Percentiles rank a stretch among this genome's conserved stretches.
These are phyloP conservation scores for Boletellus emodensis DNA, from an alignment of 768 basidiomycete species.

Conservation along the genomic window DNA sequence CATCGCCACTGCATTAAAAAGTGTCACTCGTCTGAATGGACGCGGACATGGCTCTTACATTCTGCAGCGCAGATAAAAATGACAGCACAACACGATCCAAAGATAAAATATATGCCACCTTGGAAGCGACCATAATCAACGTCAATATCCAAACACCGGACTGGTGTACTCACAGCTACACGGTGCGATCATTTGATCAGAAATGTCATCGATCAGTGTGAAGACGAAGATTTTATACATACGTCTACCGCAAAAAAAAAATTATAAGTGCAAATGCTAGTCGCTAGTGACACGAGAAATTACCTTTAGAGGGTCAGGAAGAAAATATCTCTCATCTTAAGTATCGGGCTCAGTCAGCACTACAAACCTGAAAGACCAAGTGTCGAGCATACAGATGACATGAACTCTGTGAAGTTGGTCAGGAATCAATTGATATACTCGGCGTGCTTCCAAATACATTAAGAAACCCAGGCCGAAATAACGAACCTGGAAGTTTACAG, in stretches of 20 bases:
- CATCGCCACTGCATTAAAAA: not conserved
- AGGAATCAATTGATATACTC: not conserved
- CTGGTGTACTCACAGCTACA: not conserved
- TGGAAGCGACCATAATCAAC: not conserved
- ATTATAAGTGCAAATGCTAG: not conserved
- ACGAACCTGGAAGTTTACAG: not conserved
- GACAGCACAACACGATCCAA: not conserved
- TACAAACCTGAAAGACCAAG: not conserved
- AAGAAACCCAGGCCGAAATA: not conserved
- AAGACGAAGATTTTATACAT: not conserved
- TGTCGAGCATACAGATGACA: no score
- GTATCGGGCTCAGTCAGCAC: not conserved
- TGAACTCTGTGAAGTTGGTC: no score
- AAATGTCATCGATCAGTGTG: no score
- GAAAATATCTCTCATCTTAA: not conserved
- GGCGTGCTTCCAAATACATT: not conserved
- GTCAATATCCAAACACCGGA: no score
- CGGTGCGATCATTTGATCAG: not conserved
- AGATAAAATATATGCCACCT: not conserved
- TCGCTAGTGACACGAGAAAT: not conserved
- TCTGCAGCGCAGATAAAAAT: not conserved
- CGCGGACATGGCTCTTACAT: not conserved
- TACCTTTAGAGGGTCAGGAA: not conserved
- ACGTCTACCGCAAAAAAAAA: not conserved
- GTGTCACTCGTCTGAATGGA: not conserved